phyloP scores from a whole-genome alignment of 2,329 filamentous ascomycete genomes.

The Mycosphaerelloides madeirae region DNA sequence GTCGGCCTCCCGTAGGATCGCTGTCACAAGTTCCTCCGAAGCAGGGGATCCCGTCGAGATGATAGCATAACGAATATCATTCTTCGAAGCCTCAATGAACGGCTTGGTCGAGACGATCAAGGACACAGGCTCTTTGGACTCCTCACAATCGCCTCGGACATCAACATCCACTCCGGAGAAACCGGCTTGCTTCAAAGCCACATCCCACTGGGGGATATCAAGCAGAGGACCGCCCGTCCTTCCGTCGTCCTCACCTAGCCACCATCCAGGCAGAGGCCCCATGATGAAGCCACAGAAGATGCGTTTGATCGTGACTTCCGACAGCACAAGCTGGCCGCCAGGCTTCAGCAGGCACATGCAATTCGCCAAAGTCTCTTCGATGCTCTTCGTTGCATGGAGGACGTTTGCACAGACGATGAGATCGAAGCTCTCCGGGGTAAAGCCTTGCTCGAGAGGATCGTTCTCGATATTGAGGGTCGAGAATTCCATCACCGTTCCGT shows the following conservation, averaged over 20 bases:
- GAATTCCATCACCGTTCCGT: conserved; percentile 29
- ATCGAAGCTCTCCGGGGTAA: conserved; percentile 25
- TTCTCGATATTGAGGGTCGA: conserved; percentile 29
- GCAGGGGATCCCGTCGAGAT: neutral
- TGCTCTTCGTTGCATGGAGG: conserved; percentile 16
- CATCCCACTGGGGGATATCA: neutral
- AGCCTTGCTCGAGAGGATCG: conserved; percentile 31
- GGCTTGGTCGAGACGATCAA: conserved; percentile 8
- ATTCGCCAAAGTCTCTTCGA: conserved; percentile 17
- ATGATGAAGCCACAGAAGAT: conserved; percentile 1
- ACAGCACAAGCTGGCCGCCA: conserved; percentile 9
- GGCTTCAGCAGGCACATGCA: conserved; percentile 13
- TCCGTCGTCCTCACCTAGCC: neutral
- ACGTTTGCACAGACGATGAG: conserved; percentile 22
- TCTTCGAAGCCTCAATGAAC: neutral
- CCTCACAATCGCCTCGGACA: conserved; percentile 5
- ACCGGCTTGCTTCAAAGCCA: neutral
- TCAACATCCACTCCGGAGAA: conserved; percentile 1
- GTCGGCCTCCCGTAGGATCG: neutral
- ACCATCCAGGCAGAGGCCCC: conserved; percentile 7
- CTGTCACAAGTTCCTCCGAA: neutral
- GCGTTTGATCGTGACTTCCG: no score
- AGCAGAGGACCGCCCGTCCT: neutral
- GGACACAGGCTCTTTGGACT: conserved; percentile 5
- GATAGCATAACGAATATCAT: neutral